phyloP scores from a whole-genome alignment of 306 rosid species.

The Cucurbita pepo region DNA sequence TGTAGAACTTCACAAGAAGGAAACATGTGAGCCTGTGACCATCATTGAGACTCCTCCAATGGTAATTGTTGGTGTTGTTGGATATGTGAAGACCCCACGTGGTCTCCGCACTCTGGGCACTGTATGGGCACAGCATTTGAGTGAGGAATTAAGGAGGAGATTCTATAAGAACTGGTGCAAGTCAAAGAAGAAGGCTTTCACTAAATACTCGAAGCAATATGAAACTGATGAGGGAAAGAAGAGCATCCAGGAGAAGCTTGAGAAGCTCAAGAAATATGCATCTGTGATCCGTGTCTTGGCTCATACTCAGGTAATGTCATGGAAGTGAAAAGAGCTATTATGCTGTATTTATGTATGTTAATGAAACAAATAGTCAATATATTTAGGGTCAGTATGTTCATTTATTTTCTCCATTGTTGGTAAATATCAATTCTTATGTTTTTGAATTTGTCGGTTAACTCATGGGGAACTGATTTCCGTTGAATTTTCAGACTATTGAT shows the following conservation, averaged over 20 bases:
- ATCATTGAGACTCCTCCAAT: constrained; percentile 66
- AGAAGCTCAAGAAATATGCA: constrained; percentile 51
- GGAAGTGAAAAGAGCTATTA: too few species aligned
- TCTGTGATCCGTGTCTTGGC: constrained; percentile 57
- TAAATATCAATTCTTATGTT: too few species aligned
- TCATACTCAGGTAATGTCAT: constrained; percentile 48
- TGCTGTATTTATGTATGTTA: neutral
- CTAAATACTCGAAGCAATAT: constrained; percentile 36
- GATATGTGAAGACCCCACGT: constrained; percentile 49
- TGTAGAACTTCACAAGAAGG: constrained; percentile 67
- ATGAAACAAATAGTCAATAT: neutral
- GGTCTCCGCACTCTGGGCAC: constrained; percentile 54
- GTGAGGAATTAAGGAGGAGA: constrained; percentile 55
- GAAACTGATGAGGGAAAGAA: constrained; percentile 57
- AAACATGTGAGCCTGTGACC: constrained; percentile 78
- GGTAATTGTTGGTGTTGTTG: constrained; percentile 62
- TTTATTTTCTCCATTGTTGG: too few species aligned
- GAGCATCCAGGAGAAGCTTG: constrained; percentile 35
- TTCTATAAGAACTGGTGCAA: constrained; percentile 77
- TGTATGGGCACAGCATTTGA: constrained; percentile 76
- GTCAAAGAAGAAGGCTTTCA: constrained; percentile 71
- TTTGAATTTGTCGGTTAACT: too few species aligned
- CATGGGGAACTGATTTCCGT: too few species aligned
- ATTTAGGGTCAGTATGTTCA: neutral
- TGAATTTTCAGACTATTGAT: too few species aligned